Evolutionary conservation across 352 stramenopile species (phyloP).

Genomic region (Phytophthora pisi): DNA sequence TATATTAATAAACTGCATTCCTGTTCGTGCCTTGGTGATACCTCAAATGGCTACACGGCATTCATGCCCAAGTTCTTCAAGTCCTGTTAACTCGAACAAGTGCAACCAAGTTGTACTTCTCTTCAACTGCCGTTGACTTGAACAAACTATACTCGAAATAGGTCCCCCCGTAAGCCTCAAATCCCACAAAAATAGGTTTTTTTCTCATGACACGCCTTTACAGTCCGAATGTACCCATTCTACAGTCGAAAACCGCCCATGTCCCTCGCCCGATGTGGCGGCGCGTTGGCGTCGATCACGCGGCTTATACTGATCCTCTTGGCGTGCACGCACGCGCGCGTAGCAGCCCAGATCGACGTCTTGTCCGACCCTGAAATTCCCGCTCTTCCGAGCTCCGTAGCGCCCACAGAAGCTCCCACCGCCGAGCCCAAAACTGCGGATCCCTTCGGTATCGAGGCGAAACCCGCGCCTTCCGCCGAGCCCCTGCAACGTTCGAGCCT

Average conservation of each 20-base stretch:
- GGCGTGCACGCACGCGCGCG: constrained; percentile 1
- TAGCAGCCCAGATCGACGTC: constrained; percentile 31
- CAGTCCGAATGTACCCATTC: constrained; percentile 9
- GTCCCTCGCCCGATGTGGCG: constrained; percentile 2
- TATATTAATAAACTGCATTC: no score
- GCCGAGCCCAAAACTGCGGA: background rate
- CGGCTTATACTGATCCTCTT: constrained; percentile 14
- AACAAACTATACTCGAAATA: constrained; percentile 16
- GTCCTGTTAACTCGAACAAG: background rate
- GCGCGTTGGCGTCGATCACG: constrained; percentile 4
- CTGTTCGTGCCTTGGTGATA: no score
- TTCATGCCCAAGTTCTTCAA: background rate
- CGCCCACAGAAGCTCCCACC: constrained; percentile 5
- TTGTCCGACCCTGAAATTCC: constrained; percentile 22
- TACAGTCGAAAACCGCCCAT: constrained; percentile 23
- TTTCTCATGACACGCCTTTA: background rate
- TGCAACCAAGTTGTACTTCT: background rate
- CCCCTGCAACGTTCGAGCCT: constrained; percentile 16
- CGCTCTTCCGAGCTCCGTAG: constrained; percentile 1
- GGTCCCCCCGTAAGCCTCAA: background rate
- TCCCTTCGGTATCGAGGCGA: constrained; percentile 1
- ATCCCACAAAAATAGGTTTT: constrained; percentile 4
- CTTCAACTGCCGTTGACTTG: constrained; percentile 22
- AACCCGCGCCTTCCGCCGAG: constrained; percentile 6
- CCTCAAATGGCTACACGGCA: background rate